Percentiles rank a stretch among this genome's conserved stretches.
Evolutionary conservation across 805 yeast species (phyloP).

Genomic region (Kockiozyma suomiensis): DNA sequence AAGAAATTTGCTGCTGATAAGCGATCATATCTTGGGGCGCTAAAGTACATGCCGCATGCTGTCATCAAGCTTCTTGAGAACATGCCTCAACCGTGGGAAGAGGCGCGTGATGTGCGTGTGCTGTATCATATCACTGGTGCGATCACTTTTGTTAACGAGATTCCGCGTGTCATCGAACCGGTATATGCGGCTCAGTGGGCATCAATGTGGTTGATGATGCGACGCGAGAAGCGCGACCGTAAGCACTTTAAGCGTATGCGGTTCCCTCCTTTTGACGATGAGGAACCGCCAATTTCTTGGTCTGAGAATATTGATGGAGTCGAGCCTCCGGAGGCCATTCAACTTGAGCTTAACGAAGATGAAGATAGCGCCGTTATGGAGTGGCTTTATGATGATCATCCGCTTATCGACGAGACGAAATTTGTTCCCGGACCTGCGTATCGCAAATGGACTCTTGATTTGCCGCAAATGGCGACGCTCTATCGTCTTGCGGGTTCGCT

Average conservation of each 20-base stretch:
- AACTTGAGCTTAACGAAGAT: slow-evolving; percentile 61
- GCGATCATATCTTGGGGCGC: slow-evolving; percentile 82
- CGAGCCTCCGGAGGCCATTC: slow-evolving; percentile 73
- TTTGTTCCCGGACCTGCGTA: slow-evolving; percentile 78
- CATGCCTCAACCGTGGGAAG: slow-evolving; percentile 99
- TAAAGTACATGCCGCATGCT: slow-evolving; percentile 96
- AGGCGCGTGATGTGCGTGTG: slow-evolving; percentile 78
- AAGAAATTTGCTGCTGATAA: slow-evolving; percentile 80
- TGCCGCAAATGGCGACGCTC: slow-evolving; percentile 64
- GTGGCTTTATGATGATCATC: slow-evolving; percentile 82
- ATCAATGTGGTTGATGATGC: slow-evolving; percentile 87
- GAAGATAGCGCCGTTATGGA: slow-evolving; percentile 65
- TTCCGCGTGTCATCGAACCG: slow-evolving; percentile 89
- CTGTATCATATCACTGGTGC: slow-evolving; percentile 92
- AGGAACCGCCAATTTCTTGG: slow-evolving; percentile 89
- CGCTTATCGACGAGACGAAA: slow-evolving; percentile 59
- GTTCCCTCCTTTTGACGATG: slow-evolving; percentile 96
- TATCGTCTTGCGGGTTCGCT: slow-evolving; percentile 73
- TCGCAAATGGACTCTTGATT: slow-evolving; percentile 65
- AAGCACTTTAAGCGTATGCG: slow-evolving; percentile 87
- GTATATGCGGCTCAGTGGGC: slow-evolving; percentile 96
- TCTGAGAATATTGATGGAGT: slow-evolving; percentile 73
- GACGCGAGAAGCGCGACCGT: slow-evolving; percentile 90
- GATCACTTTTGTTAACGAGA: slow-evolving; percentile 89
- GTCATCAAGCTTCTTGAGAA: slow-evolving; percentile 83